phyloP scores from a whole-genome alignment of 192 early-diverging fungal species.

The Spinellus fusiger region DNA sequence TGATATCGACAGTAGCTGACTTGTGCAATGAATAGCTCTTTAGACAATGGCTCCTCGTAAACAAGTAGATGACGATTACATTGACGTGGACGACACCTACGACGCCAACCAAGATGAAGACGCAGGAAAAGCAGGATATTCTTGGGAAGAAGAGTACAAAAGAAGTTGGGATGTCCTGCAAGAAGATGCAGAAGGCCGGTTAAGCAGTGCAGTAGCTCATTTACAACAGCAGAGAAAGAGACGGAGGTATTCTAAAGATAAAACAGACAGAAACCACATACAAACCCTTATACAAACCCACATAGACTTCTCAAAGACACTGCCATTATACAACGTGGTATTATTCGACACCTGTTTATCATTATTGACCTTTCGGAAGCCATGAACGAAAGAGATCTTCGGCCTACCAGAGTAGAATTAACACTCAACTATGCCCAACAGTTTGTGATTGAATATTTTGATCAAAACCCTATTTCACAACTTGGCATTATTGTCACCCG shows the following conservation, averaged over 20 bases:
- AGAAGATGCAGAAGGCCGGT: slow-evolving; percentile 79
- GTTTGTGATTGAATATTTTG: slow-evolving; percentile 87
- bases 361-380: slow-evolving; percentile 78
- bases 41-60: slow-evolving; percentile 12
- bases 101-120: slow-evolving; percentile 35
- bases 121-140: slow-evolving; percentile 57
- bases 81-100: slow-evolving; percentile 50
- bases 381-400: slow-evolving; percentile 83
- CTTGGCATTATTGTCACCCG: slow-evolving; percentile 77
- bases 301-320: slow-evolving; percentile 59
- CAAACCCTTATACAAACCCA: background rate
- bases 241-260: slow-evolving; percentile 35
- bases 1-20: no score
- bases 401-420: slow-evolving; percentile 74
- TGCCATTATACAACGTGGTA: slow-evolving; percentile 67
- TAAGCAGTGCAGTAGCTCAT: slow-evolving; percentile 65
- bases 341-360: slow-evolving; percentile 78
- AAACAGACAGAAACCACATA: background rate
- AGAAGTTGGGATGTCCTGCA: slow-evolving; percentile 92
- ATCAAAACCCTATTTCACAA: slow-evolving; percentile 93
- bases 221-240: slow-evolving; percentile 71
- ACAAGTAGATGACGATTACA: slow-evolving; percentile 38
- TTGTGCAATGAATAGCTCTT: background rate
- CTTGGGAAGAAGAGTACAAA: slow-evolving; percentile 97
- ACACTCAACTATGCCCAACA: slow-evolving; percentile 56